A percentile compares a stretch with the other conserved stretches of the same genome.
phyloP scores from a whole-genome alignment of 192 early-diverging fungal species.

The Coemansia sp. region DNA sequence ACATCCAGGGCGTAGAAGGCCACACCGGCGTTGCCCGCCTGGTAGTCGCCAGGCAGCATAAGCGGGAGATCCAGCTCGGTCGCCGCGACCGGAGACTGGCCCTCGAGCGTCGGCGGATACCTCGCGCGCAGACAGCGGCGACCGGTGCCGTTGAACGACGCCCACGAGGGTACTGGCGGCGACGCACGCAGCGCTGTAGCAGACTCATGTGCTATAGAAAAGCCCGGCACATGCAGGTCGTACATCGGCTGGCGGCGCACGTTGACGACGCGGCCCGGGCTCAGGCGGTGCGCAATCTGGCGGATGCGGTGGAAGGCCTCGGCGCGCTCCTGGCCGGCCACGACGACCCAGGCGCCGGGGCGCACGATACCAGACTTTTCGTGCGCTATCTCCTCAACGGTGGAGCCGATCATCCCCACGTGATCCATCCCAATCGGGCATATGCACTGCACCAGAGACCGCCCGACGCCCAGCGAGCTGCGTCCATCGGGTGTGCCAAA shows the following conservation, averaged over 20 bases:
- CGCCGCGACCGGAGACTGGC: conserved; percentile 4
- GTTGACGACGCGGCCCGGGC: conserved; percentile 37
- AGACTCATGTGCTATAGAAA: conserved; percentile 12
- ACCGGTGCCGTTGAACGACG: conserved; percentile 36
- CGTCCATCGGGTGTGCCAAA: conserved; percentile 46
- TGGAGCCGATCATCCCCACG: conserved; percentile 64
- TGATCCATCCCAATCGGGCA: conserved; percentile 75
- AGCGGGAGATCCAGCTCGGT: conserved; percentile 56
- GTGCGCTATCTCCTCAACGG: conserved; percentile 61
- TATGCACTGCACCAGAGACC: conserved; percentile 54
- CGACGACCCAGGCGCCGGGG: conserved; percentile 40
- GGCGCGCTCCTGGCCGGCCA: conserved; percentile 33
- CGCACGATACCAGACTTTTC: conserved; percentile 81
- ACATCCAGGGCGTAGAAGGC: conserved; percentile 62
- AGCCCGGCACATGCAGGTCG: conserved; percentile 34
- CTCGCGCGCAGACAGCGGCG: conserved; percentile 35
- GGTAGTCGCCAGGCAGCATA: conserved; percentile 64
- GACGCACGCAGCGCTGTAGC: conserved; percentile 1
- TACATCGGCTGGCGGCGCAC: conserved; percentile 36
- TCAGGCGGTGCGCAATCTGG: conserved; percentile 25
- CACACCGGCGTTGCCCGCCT: conserved; percentile 74
- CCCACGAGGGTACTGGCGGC: conserved; percentile 18
- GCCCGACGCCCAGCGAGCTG: conserved; percentile 45
- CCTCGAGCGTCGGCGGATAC: conserved; percentile 37
- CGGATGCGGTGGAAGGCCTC: conserved; percentile 43